phyloP scores from a whole-genome alignment of 1,139 yeast genomes.

The Zygosaccharomyces pseudobailii region DNA sequence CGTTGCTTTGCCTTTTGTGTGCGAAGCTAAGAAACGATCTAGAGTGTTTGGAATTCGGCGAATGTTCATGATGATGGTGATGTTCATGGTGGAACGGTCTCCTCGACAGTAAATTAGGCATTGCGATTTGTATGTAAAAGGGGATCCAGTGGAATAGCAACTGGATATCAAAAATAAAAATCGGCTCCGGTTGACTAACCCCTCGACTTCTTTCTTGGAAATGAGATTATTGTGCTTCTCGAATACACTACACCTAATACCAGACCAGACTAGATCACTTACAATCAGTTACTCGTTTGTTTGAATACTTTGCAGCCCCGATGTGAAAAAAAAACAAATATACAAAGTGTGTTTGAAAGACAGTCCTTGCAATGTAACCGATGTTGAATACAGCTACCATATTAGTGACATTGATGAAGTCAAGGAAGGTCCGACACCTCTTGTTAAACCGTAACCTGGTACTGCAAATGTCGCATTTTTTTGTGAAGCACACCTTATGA shows the following conservation, averaged over 20 bases:
- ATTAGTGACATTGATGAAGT: neutral
- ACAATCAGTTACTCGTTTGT: too few relatives aligned
- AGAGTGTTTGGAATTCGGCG: conserved; percentile 19
- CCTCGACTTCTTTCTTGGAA: too few relatives aligned
- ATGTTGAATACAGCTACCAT: neutral
- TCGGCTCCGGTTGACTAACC: too few relatives aligned
- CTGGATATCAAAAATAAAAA: too few relatives aligned
- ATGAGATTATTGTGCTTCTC: too few relatives aligned
- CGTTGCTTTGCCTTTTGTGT: conserved; percentile 27
- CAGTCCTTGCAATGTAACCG: neutral
- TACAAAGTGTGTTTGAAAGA: too few relatives aligned
- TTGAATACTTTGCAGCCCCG: too few relatives aligned
- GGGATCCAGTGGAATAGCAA: neutral
- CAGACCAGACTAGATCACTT: too few relatives aligned
- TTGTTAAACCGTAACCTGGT: neutral
- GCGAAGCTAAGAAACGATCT: conserved; percentile 28
- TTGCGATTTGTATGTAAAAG: conserved; percentile 1
- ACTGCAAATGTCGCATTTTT: conserved; percentile 1
- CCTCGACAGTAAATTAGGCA: conserved; percentile 25
- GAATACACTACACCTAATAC: too few relatives aligned
- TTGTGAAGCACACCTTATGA: neutral
- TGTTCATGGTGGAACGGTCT: conserved; percentile 21
- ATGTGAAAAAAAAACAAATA: too few relatives aligned
- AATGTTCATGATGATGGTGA: conserved; percentile 4
- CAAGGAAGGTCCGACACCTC: neutral